Base-by-base conservation (phyloP, 495 filamentous ascomycete species). In the Cladorrhinum samala region DNA sequence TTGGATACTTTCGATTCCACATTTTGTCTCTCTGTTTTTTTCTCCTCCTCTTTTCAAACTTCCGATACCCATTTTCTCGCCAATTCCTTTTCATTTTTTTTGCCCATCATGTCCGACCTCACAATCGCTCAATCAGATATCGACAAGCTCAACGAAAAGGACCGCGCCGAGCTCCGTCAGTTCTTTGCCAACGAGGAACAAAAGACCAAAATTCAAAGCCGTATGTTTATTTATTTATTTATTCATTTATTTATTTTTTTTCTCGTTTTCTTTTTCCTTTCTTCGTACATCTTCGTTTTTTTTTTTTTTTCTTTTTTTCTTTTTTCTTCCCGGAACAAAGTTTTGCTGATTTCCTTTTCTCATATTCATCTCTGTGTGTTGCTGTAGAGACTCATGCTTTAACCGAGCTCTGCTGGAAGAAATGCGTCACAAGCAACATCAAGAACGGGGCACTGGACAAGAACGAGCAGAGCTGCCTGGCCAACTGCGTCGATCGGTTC, bases 401-500 rank as follows among this genome's bases (percentile, higher is more conserved):
- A 33, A 92, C 93, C 33, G 86, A 92, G 60, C 77, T 86, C 49
- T 98, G 93, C 81, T 98, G 86, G 82, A 88, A 81, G 62, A 96
- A 96, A 77, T 98, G 93, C 77, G 57, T 83, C 37, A 83, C 84
- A 23, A 71, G 80, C 21, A 77, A 77, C 44, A 83, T 92, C 61
- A 77, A 81, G 41, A 77, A 72, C 40, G 79, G 79, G 23, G 74
- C 78, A 56, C 75, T 97, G 50, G 89, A 94, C 54, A 78, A 74
- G 58, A 72, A 53, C 50, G 93, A 98, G 76, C 83, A 89, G 72
- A 61, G 72, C 4, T 98, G 93, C 70, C 74, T 92, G 61, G 74
- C 84, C 68, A 95, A 96, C 74, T 98, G 93, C 63, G 88, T 96
- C 42, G 87, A 94, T 55, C 80, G 93, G 46, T 98, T 91, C 73